Base-by-base conservation (phyloP, 768 basidiomycete species). In the Boletus barrowsii region DNA sequence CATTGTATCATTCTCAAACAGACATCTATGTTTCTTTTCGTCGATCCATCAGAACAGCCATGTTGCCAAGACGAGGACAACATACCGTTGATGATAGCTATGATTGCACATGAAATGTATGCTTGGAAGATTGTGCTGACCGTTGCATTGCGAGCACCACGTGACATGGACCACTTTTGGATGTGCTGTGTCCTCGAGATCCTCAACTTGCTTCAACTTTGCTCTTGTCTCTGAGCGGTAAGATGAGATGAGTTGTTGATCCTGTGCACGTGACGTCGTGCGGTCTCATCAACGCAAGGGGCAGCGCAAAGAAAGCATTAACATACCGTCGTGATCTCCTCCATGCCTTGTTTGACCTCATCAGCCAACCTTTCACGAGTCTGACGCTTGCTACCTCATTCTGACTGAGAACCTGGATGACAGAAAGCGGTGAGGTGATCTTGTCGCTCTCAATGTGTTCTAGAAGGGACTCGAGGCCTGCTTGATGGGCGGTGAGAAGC, bases 91-190 rank as follows among this genome's bases (percentile, higher is more conserved):
- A 68, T 99, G 97, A 74, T 92, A 98, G 56, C 91, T 93, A 68
- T 98, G 97, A 63, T 88, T 86, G 72, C 96, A 99, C 96, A 98
- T 97, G 66, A 98, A 98, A 70, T 98, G 95, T 7, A 98, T 79
- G 59, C 84, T 88, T 0, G 97, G 96, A 10, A 98, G 81, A 68
- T 98, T 94, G 55, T 98, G 82, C 62, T 90, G 91, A 1, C 87
- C 91, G 15, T 86, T 81, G 69, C 97, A 98, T 5, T 86, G 81
- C 20, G 95, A 87, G 70, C 97, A 98, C 40, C 93, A 79, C 8
- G 94, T 95, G 56, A 96, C 90, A 66, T 98, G 94, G 77, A 98
- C 96, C 20, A 98, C 88, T 18, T 83, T 81, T 1, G 97, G 90
- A 49, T 85, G 81, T 18, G 84, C 81, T 7, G 84, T 77, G 70